Evolutionary conservation across 495 filamentous ascomycete species (phyloP), one percentile per base, ranked within the genome.

Genomic region (Bryoglossum gracile): DNA sequence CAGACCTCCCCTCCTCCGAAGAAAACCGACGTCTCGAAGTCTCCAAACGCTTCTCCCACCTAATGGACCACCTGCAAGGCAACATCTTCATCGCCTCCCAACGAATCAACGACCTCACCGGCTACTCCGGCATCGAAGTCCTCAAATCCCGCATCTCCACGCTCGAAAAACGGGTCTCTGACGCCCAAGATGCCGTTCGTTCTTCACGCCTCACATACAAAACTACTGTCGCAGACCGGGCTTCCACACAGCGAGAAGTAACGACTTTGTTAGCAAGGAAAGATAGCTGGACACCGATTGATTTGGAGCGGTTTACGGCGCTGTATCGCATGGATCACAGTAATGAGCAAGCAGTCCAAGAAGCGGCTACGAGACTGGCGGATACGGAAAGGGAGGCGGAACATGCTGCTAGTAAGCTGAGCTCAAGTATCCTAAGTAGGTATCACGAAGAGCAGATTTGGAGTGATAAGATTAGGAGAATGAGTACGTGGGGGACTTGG

Each of bases 391-490:
- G 77, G 33, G 77, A 83, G 25, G 80, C 89, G 10, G 84, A 92
- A 66, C 81, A 87, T 38, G 78, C 88, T 1, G 75, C 81, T 21
- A 73, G 79, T 6, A 76, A 80, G 58, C 68, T 98, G 39, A 87
- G 81, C 61, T 78, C 81, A 32, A 78, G 77, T 28, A 96, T 97
- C 49, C 70, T 96, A 25, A 82, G 82, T 23, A 81, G 92, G 22
- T 98, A 98, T 68, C 92, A 98, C 67, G 92, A 98, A 66, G 92
- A 98, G 67, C 92, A 98, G 72, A 95, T 98, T 38, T 98, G 92
- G 92, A 91, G 85, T 57, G 92, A 98, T 60, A 92, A 94, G 61
- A 98, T 98, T 62, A 76, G 92, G 34, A 72, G 92, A 50, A 95
- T 95, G 78, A 87, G 82, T 56, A 97, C 92, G 4, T 98, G 92